Evolutionary conservation across 139 green algal species (phyloP).

Genomic region (Coccomyxa sp.): DNA sequence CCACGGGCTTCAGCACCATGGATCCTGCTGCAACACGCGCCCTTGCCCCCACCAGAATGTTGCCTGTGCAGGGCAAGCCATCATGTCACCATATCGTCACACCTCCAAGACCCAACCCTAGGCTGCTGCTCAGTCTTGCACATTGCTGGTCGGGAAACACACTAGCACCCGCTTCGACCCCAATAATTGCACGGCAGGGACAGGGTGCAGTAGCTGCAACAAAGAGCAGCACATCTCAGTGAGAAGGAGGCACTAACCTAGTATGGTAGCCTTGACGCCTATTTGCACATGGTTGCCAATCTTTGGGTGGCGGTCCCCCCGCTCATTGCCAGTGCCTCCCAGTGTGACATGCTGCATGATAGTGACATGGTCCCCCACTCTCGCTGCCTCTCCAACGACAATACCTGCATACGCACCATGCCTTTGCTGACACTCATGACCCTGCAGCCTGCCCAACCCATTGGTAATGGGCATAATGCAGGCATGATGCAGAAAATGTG

Average conservation of each 20-base stretch:
- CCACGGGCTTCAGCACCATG: slow-evolving; percentile 88
- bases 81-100: too few species aligned
- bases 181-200: too few species aligned
- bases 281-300: slow-evolving; percentile 88
- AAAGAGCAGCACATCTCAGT: too few species aligned
- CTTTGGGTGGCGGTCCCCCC: slow-evolving; percentile 94
- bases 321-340: slow-evolving; percentile 91
- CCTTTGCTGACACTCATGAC: neutral
- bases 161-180: too few species aligned
- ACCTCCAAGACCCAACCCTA: too few species aligned
- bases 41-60: slow-evolving; percentile 89
- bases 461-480: neutral
- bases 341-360: slow-evolving; percentile 89
- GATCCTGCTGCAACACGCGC: slow-evolving; percentile 63
- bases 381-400: slow-evolving; percentile 90
- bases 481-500: neutral
- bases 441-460: neutral
- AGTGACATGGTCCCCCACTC: slow-evolving; percentile 86
- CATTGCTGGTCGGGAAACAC: too few species aligned
- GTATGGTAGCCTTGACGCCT: slow-evolving; percentile 81
- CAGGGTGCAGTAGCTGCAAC: too few species aligned
- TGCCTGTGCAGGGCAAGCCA: slow-evolving; percentile 37
- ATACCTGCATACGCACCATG: slow-evolving; percentile 54
- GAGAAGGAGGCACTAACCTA: too few species aligned
- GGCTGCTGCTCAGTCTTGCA: too few species aligned